phyloP scores from a whole-genome alignment of 305 asterid species.

The Plantago rigida region DNA sequence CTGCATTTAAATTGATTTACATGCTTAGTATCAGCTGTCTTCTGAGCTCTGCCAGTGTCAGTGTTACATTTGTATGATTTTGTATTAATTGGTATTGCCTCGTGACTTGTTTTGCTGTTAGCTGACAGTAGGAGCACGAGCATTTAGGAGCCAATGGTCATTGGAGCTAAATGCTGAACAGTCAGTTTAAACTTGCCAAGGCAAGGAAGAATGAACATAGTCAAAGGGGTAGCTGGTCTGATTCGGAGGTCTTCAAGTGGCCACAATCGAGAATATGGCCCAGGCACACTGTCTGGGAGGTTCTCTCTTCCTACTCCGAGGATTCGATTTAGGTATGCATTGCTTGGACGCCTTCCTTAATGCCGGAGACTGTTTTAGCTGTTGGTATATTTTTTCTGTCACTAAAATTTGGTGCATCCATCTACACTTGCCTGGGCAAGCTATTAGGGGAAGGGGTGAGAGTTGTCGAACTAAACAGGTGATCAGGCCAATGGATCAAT shows the following conservation, averaged over 20 bases:
- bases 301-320: slow-evolving; percentile 51
- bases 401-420: neutral
- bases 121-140: neutral
- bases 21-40: neutral
- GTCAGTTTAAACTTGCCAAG: slow-evolving; percentile 25
- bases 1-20: neutral
- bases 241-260: slow-evolving; percentile 68
- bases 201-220: slow-evolving; percentile 69
- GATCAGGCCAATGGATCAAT: neutral
- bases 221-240: slow-evolving; percentile 89
- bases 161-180: slow-evolving; percentile 26
- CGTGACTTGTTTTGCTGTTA: neutral
- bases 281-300: slow-evolving; percentile 48
- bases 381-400: neutral
- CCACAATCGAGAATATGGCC: slow-evolving; percentile 50
- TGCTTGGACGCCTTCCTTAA: neutral
- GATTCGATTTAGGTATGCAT: slow-evolving; percentile 61
- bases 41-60: slow-evolving; percentile 5
- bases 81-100: neutral
- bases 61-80: neutral
- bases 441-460: neutral
- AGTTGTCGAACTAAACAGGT: neutral
- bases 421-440: neutral
- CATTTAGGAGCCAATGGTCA: slow-evolving; percentile 30
- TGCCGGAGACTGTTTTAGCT: slow-evolving; percentile 16